Conservation (phyloP, 495 filamentous ascomycete species). For the Tuber melanosporum region DNA sequence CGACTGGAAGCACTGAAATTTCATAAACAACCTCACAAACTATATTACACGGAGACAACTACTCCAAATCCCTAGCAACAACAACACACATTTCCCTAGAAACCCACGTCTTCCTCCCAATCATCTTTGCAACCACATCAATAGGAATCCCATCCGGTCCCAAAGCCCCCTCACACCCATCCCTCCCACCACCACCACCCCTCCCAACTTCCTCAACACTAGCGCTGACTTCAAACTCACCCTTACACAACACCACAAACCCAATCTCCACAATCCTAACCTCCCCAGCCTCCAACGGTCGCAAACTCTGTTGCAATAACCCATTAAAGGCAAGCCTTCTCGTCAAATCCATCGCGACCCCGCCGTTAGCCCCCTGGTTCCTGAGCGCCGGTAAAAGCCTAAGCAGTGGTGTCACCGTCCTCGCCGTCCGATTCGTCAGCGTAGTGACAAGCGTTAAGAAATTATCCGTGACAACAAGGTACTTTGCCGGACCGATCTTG, state of each 20-base stretch:
- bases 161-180: constrained; percentile 12
- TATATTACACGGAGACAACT: constrained; percentile 11
- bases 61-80: constrained; percentile 40
- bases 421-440: constrained; percentile 63
- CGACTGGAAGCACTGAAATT: no score
- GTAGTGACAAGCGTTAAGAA: constrained; percentile 63
- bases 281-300: constrained; percentile 53
- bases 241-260: constrained; percentile 65
- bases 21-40: not conserved
- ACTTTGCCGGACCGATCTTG: constrained; percentile 46
- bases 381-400: constrained; percentile 70
- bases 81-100: constrained; percentile 40
- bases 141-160: constrained; percentile 34
- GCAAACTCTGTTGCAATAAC: constrained; percentile 66
- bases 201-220: constrained; percentile 68
- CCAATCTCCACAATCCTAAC: constrained; percentile 55
- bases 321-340: constrained; percentile 79
- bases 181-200: constrained; percentile 6
- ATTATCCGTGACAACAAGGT: constrained; percentile 58
- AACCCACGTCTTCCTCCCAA: constrained; percentile 40
- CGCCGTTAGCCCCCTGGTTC: constrained; percentile 52
- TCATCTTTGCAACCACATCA: constrained; percentile 35
- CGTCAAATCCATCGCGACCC: constrained; percentile 74
- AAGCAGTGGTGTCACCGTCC: constrained; percentile 64
- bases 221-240: constrained; percentile 75